These are phyloP conservation scores for Candida vaughaniae DNA, from an alignment of 805 yeast genomes.

Conservation along the genomic window DNA sequence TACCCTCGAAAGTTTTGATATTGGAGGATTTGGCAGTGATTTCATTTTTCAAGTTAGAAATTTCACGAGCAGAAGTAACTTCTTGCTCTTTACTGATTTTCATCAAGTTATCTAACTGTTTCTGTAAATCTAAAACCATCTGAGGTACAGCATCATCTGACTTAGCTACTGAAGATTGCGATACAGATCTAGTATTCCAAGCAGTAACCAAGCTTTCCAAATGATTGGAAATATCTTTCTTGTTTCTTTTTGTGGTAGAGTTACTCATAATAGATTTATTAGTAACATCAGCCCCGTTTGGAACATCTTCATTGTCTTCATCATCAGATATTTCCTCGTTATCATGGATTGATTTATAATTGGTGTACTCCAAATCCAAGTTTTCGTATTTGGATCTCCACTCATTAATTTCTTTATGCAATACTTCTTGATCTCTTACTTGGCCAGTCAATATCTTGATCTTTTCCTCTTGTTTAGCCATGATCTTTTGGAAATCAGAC, in stretches of 20 bases:
- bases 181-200: conserved; percentile 24
- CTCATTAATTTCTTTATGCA: conserved; percentile 47
- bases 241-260: conserved; percentile 22
- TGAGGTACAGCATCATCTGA: conserved; percentile 12
- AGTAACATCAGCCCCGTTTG: conserved; percentile 13
- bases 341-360: conserved; percentile 34
- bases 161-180: conserved; percentile 9
- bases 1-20: conserved; percentile 50
- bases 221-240: conserved; percentile 31
- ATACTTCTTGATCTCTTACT: conserved; percentile 42
- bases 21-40: conserved; percentile 27
- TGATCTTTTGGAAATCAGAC: conserved; percentile 50
- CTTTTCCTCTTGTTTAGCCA: conserved; percentile 51
- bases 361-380: conserved; percentile 43
- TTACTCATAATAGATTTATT: conserved; percentile 23
- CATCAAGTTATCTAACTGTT: conserved; percentile 57
- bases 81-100: conserved; percentile 45
- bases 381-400: conserved; percentile 47
- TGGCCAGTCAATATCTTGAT: conserved; percentile 41
- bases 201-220: conserved; percentile 34
- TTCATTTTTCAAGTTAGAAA: conserved; percentile 29
- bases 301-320: conserved; percentile 20
- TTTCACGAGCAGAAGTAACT: conserved; percentile 33
- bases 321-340: conserved; percentile 33
- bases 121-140: conserved; percentile 45